Conservation (phyloP, 257 asterid species). For the Solanum sejunctum region DNA sequence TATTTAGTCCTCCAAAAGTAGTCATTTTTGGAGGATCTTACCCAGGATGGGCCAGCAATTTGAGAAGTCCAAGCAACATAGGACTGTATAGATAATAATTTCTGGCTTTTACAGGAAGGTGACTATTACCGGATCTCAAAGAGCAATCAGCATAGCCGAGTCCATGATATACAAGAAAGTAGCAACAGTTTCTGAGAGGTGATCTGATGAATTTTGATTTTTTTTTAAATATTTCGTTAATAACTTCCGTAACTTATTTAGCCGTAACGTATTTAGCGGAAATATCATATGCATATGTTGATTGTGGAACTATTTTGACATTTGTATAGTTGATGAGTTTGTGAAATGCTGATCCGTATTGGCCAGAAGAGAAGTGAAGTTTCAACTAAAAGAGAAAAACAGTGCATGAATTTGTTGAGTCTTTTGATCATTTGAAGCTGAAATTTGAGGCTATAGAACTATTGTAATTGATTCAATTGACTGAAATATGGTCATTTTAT, state of each 20-base stretch:
- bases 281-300: background rate
- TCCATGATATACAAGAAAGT: conserved; percentile 23
- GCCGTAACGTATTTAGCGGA: background rate
- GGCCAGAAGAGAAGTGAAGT: background rate
- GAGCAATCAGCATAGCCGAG: conserved; percentile 22
- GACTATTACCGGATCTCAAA: conserved; percentile 33
- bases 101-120: conserved; percentile 25
- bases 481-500: background rate
- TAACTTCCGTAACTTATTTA: background rate
- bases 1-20: background rate
- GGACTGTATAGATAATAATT: background rate
- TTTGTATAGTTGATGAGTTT: background rate
- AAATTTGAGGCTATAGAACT: background rate
- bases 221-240: background rate
- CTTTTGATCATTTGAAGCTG: background rate
- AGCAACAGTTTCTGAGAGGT: conserved; percentile 15
- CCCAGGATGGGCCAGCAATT: background rate
- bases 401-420: background rate
- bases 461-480: background rate
- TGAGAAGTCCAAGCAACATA: background rate
- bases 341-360: background rate
- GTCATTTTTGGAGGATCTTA: background rate
- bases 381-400: background rate
- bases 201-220: background rate
- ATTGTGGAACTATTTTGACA: background rate